Evolutionary conservation across 148 eudicot species (phyloP), one percentile per base, ranked within the genome.

Genomic region (Rhododendron simsii): DNA sequence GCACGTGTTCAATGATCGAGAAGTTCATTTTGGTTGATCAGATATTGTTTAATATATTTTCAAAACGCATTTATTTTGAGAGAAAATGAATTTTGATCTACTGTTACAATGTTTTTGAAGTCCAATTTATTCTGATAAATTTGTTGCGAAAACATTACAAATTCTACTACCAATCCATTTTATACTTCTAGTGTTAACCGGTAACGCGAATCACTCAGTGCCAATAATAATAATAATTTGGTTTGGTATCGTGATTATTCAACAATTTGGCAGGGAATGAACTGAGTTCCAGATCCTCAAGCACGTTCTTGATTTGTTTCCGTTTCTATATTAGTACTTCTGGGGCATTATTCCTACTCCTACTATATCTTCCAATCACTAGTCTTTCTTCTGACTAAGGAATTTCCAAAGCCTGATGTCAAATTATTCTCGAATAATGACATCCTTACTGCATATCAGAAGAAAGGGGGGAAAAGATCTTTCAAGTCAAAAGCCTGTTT

Each of bases 391-490:
- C 81, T n/a, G 59, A 13, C 12, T 28, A 5, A 28, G 45, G 48
- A 35, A 28, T 48, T 48, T 80, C 11, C 4, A 50, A 50, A 26
- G 14, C 61, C 20, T 28, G 63, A 26, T 53, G 16, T 50, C 59
- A 80, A 48, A 80, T 28, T 50, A 80, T 80, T 80, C 82, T 26
- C 61, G 61, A 50, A 51, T 78, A 28, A 41, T n/a, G 63, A 79
- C 28, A 18, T n/a, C 57, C 16, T 79, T 21, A 13, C 33, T n/a
- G 9, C 21, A 48, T 48, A 23, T 75, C 26, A 21, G 23, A 76
- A 76, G 44, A 41, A 41, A 41, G 44, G 20, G 44, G 26, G 10
- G 1, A 0, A 2, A 7, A 59, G 7, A 28, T 28, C 41, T 48
- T 2, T 45, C n/a, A 20, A 41, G 48, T 48, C 55, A 78, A 45